These are phyloP conservation scores for Flaveria floridana DNA, from an alignment of 140 eudicot species.

Conservation along the genomic window DNA sequence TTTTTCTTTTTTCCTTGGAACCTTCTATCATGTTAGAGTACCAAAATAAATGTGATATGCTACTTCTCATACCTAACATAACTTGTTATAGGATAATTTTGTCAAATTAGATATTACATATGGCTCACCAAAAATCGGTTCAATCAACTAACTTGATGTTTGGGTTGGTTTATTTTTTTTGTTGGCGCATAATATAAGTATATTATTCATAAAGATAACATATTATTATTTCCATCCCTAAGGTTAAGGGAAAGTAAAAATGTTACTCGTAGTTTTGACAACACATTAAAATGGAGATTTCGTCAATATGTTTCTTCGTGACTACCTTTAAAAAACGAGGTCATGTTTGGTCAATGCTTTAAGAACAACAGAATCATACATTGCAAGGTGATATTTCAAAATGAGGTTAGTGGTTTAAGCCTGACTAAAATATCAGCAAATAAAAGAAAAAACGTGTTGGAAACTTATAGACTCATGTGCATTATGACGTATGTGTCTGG, in stretches of 20 bases:
- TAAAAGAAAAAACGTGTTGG: background rate
- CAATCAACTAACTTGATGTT: slow-evolving; percentile 21
- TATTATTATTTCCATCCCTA: background rate
- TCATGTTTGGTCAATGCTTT: background rate
- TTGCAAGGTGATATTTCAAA: background rate
- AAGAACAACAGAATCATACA: background rate
- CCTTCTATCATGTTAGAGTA: background rate
- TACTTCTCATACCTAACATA: slow-evolving; percentile 14
- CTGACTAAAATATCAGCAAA: background rate
- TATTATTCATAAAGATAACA: background rate
- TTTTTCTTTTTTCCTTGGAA: background rate
- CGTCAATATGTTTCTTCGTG: background rate
- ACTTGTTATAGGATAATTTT: slow-evolving; percentile 14
- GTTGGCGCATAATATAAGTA: slow-evolving; percentile 20
- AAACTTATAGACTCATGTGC: background rate
- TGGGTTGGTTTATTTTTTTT: slow-evolving; percentile 20
- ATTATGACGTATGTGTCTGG: background rate
- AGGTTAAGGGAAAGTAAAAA: slow-evolving; percentile 6
- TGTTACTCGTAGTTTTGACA: slow-evolving; percentile 2
- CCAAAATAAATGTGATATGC: slow-evolving; percentile 4
- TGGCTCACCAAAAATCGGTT: slow-evolving; percentile 22
- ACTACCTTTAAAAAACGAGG: background rate
- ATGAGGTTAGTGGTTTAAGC: background rate
- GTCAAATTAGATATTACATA: slow-evolving; percentile 17
- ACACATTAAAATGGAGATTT: background rate